A percentile compares a stretch with the other conserved stretches of the same genome.
Evolutionary conservation across 179 eudicot genomes (phyloP).

Genomic region (Silene vulgaris): DNA sequence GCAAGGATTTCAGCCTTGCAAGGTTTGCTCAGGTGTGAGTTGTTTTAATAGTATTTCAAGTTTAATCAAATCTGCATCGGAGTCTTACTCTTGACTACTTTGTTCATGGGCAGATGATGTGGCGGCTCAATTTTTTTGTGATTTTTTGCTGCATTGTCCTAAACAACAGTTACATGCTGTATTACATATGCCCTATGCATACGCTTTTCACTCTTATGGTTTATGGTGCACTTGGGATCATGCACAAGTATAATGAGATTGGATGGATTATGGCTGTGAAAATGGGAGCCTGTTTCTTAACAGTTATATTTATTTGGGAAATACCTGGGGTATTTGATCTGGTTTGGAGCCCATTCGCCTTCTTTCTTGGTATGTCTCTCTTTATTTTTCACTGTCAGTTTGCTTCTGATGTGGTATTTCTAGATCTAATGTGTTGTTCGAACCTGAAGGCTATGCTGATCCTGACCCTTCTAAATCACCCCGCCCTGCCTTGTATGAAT

Average conservation of each 20-base stretch:
- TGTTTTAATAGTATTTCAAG: slow-evolving; percentile 9
- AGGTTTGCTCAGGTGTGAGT: slow-evolving; percentile 81
- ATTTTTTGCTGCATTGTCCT: slow-evolving; percentile 68
- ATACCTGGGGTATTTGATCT: slow-evolving; percentile 84
- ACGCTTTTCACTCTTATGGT: slow-evolving; percentile 98
- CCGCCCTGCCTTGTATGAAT: slow-evolving; percentile 61
- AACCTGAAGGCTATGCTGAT: slow-evolving; percentile 66
- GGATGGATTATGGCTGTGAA: slow-evolving; percentile 70
- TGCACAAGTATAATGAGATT: slow-evolving; percentile 72
- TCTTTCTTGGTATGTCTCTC: slow-evolving; percentile 56
- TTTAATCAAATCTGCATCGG: slow-evolving; percentile 17
- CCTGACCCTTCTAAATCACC: slow-evolving; percentile 56
- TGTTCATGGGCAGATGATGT: slow-evolving; percentile 78
- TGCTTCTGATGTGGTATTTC: slow-evolving; percentile 13
- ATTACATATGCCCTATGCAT: slow-evolving; percentile 98
- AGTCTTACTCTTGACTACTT: slow-evolving; percentile 11
- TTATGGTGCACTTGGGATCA: slow-evolving; percentile 84
- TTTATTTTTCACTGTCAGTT: slow-evolving; percentile 3
- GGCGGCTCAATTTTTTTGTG: slow-evolving; percentile 96
- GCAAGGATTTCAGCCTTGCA: slow-evolving; percentile 87
- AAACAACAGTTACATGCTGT: slow-evolving; percentile 70
- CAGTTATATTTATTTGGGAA: slow-evolving; percentile 86
- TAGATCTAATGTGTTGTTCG: slow-evolving; percentile 14
- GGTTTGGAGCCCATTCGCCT: slow-evolving; percentile 77
- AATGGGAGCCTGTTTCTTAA: slow-evolving; percentile 63